Evolutionary conservation across 139 green algal species (phyloP), one percentile per base, ranked within the genome.

Genomic region (Chlamydomonas schloesseri): DNA sequence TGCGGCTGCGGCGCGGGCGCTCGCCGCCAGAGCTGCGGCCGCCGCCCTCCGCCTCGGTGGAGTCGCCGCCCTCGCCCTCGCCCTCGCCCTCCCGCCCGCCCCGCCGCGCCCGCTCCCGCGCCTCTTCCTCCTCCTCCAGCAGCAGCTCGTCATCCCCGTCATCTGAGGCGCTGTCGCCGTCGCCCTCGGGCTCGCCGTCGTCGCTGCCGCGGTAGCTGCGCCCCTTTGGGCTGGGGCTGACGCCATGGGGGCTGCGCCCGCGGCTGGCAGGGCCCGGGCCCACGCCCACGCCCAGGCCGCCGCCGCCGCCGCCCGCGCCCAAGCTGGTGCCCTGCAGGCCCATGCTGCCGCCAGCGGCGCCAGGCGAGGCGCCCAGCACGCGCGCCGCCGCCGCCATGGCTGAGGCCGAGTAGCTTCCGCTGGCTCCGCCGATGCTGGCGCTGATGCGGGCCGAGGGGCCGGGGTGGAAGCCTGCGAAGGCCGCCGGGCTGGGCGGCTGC

Each of bases 101-200:
- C 6, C 42, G 42, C 42, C 42, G 42, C 42, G 5, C 42, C 42
- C 42, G 42, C 79, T 68, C 47, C 14, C 80, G 69, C 13, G 69
- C 85, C 31, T 85, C 82, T 46, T 90, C 73, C 71, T 88, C 83
- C 64, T 74, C 84, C 55, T 72, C 60, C 72, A 81, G 57, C 72
- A 81, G 57, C 68, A 62, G 17, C n/a, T 65, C 36, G 9, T 37
- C 60, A 9, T 29, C 68, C 0, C 55, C 57, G 42, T 74, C 71
- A 15, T 70, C 74, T 8, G 33, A 33, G 53, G 37, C 64, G 72
- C 36, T 55, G 71, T 21, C 33, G 33, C 72, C 71, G 26, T 72
- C 71, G 33, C 60, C 82, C 18, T 72, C 82, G 47, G 15, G 31
- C 8, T 60, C 71, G 11, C 67, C 74, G 37, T 82, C 82, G 5